Base-by-base conservation (phyloP, 2,329 filamentous ascomycete species). In the Ascosphaera acerosa region DNA sequence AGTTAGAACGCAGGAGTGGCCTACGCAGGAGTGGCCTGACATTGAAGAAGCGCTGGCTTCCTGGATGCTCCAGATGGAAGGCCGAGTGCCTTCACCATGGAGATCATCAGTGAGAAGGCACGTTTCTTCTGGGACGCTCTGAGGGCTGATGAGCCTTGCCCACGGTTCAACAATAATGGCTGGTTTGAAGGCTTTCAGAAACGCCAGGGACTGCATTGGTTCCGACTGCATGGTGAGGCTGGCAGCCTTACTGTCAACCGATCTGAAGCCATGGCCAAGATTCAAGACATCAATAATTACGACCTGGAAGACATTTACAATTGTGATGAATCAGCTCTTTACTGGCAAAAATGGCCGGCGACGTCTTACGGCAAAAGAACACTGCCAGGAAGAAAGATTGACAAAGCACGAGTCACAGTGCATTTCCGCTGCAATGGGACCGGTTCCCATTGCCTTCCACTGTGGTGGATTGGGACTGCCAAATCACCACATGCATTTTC, bases 351-450 rank as follows among this genome's bases (percentile, higher is more conserved):
- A 18, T 10, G 16, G 10, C 18, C 7, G 6, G 15, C n/a, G 16
- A 18, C n/a, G 20, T 31, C 15, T 9, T 23, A 23, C 20, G 20
- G 9, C 7, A 12, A 23, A 9, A 7, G 20, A 9, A 12, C 12
- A 9, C 7, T 23, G 12, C 29, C 29, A 7, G 29, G 15, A 10
- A 4, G n/a, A 18, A 18, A 18, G 6, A 18, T 5, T 7, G 15
- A 18, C 15, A 18, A 31, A 10, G 15, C 29, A 18, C 10, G 15
- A 12, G 16, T 31, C 18, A 15, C 7, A 31, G 29, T n/a, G 6
- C 29, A 31, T 18, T 31, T 15, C 16, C n/a, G 29, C 10, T 17
- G 18, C 29, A 31, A 31, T 10, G 15, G n/a, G 7, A n/a, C n/a
- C 12, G 29, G 15, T 18, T n/a, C n/a, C 12, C 12, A 31, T 10